These are phyloP conservation scores for Ceriops tagal DNA, from an alignment of 345 rosid species.

Conservation along the genomic window DNA sequence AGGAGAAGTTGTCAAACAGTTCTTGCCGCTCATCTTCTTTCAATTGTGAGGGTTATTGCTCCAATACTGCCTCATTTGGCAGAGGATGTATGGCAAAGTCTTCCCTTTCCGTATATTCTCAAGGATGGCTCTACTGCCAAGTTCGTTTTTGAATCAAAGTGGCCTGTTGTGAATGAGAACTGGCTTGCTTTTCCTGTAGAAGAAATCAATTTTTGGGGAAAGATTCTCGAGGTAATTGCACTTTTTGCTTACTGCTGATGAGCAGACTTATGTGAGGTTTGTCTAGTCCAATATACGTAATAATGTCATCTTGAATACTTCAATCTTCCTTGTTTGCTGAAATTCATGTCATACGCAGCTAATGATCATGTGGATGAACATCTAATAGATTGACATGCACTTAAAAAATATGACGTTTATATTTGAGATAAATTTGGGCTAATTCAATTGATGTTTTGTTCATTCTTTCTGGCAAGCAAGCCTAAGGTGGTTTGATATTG, in stretches of 20 bases:
- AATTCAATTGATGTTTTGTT: not conserved
- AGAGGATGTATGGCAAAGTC: constrained; percentile 94
- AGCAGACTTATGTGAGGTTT: not conserved
- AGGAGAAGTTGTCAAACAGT: constrained; percentile 97
- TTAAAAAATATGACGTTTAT: no score
- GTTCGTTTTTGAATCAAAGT: constrained; percentile 79
- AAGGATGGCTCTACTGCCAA: constrained; percentile 61
- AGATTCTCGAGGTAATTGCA: constrained; percentile 68
- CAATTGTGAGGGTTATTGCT: constrained; percentile 71
- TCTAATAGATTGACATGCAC: no score
- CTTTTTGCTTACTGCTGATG: not conserved
- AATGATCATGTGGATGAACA: no score
- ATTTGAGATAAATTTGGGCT: no score
- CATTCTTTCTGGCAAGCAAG: not conserved
- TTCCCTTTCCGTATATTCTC: constrained; percentile 56
- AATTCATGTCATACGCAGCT: not conserved
- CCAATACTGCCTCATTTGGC: constrained; percentile 95
- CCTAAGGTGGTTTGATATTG: not conserved
- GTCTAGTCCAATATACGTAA: not conserved
- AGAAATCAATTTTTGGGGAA: constrained; percentile 73
- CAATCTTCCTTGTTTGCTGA: not conserved
- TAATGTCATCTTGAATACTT: not conserved
- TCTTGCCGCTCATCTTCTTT: constrained; percentile 81
- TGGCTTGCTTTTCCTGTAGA: constrained; percentile 65
- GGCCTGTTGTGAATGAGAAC: constrained; percentile 62